These are phyloP conservation scores for Raddia distichophylla DNA, from an alignment of 176 grass and related monocot species.

Conservation along the genomic window DNA sequence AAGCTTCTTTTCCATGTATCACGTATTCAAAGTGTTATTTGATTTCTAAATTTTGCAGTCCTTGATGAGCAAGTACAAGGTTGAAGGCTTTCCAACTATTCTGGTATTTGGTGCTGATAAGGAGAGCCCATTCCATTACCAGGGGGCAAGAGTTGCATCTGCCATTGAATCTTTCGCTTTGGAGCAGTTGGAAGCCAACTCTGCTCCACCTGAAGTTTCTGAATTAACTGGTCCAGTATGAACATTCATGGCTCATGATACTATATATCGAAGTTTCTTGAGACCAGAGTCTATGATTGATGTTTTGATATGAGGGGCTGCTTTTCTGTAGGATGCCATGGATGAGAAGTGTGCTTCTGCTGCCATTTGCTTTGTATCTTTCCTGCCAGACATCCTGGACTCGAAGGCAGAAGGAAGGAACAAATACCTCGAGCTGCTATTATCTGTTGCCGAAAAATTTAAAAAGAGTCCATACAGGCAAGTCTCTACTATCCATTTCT, in stretches of 20 bases:
- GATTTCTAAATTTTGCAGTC: conserved; percentile 62
- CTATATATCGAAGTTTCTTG: conserved; percentile 23
- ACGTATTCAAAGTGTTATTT: neutral
- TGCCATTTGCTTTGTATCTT: conserved; percentile 98
- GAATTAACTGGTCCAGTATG: conserved; percentile 80
- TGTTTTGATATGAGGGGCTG: conserved; percentile 29
- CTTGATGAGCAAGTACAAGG: conserved; percentile 98
- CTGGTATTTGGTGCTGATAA: conserved; percentile 98
- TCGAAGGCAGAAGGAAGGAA: conserved; percentile 97
- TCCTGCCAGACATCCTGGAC: conserved; percentile 98
- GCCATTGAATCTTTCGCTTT: conserved; percentile 86
- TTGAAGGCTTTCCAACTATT: conserved; percentile 96
- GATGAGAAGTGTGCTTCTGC: conserved; percentile 94
- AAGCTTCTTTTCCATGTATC: neutral
- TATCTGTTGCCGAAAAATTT: conserved; percentile 89
- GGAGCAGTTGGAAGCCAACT: conserved; percentile 86
- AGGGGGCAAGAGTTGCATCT: conserved; percentile 75
- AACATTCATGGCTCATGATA: conserved; percentile 28
- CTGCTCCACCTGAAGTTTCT: conserved; percentile 78
- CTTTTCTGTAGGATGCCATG: conserved; percentile 73
- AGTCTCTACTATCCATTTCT: conserved; percentile 18
- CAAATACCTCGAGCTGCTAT: conserved; percentile 81
- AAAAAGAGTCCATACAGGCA: conserved; percentile 98
- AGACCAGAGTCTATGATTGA: neutral
- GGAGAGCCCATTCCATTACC: conserved; percentile 73